These are phyloP conservation scores for Boletellus sp. DNA, from an alignment of 768 basidiomycete species.

Conservation along the genomic window DNA sequence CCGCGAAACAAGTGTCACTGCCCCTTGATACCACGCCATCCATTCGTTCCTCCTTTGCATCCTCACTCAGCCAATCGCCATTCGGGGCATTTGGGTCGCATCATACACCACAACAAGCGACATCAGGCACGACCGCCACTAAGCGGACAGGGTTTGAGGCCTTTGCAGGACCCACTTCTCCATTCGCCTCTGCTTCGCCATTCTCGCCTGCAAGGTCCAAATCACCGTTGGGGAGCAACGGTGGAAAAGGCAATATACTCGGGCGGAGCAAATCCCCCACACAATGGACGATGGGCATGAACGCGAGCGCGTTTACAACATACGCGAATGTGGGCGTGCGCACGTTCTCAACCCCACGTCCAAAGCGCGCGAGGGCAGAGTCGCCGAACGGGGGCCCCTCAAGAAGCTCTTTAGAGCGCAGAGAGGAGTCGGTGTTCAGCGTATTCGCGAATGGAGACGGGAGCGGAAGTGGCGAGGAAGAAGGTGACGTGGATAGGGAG, in stretches of 20 bases:
- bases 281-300: conserved; percentile 39
- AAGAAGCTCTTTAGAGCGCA: conserved; percentile 44
- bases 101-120: conserved; percentile 16
- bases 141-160: conserved; percentile 59
- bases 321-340: conserved; percentile 52
- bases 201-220: conserved; percentile 40
- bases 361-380: conserved; percentile 53
- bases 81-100: conserved; percentile 19
- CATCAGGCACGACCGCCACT: conserved; percentile 33
- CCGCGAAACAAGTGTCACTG: conserved; percentile 14
- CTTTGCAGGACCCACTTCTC: conserved; percentile 48
- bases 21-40: conserved; percentile 21
- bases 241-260: conserved; percentile 22
- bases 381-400: conserved; percentile 45
- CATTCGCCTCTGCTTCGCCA: conserved; percentile 43
- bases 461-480: conserved; percentile 40
- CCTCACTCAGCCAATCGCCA: conserved; percentile 20
- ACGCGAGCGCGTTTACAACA: conserved; percentile 54
- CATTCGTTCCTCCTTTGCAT: conserved; percentile 20
- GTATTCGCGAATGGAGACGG: conserved; percentile 37
- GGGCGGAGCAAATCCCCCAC: conserved; percentile 54
- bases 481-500: conserved; percentile 36
- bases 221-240: conserved; percentile 41
- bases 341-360: conserved; percentile 37
- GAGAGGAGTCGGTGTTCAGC: conserved; percentile 21